Conservation (phyloP, 257 asterid species). For the Catharanthus roseus region DNA sequence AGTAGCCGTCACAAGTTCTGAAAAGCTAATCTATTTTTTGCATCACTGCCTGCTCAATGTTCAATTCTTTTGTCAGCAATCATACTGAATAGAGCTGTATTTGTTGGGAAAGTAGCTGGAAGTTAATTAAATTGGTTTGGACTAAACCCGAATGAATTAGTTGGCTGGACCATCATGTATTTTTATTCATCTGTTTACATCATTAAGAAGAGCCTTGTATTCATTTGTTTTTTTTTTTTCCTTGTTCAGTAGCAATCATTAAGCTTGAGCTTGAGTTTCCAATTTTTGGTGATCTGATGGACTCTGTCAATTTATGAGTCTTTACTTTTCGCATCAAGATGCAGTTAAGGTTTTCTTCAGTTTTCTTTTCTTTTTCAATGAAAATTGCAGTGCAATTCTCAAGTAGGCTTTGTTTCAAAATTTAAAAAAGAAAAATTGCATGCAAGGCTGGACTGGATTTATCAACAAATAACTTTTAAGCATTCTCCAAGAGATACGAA, state of each 20-base stretch:
- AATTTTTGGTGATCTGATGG: too few species aligned
- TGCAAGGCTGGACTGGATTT: neutral
- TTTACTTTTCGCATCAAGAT: neutral
- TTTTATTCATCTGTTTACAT: neutral
- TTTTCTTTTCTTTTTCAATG: neutral
- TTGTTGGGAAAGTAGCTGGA: conserved; percentile 15
- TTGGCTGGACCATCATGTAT: neutral
- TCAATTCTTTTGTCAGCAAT: neutral
- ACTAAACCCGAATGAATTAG: neutral
- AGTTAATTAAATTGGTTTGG: conserved; percentile 9
- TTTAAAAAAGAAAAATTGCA: too few species aligned
- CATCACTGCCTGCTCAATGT: neutral
- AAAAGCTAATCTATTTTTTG: conserved; percentile 6
- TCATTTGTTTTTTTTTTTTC: neutral
- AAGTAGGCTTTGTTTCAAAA: neutral
- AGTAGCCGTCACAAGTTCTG: conserved; percentile 9
- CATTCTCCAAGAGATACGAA: neutral
- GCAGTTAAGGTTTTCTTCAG: too few species aligned
- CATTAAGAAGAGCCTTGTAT: neutral
- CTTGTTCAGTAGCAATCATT: neutral
- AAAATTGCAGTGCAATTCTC: neutral
- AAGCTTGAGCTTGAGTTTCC: neutral
- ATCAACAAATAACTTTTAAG: neutral
- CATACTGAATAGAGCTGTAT: conserved; percentile 12
- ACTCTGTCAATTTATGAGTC: neutral